Conservation (phyloP, 495 filamentous ascomycete genomes). For the Amphirosellinia nigrospora region DNA sequence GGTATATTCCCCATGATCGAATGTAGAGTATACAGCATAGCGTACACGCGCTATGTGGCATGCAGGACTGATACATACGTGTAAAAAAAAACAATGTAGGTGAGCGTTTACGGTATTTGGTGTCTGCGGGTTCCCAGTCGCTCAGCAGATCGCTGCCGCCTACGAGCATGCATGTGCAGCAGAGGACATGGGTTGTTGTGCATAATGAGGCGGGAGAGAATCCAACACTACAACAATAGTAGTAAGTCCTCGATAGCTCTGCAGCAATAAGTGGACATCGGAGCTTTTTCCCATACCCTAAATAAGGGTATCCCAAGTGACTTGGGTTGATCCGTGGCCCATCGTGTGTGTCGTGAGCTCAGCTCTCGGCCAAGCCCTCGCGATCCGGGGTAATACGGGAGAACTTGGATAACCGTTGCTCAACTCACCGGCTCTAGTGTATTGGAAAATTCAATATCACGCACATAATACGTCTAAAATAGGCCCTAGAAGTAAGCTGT, state of each 20-base stretch:
- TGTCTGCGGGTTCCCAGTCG: conserved; percentile 16
- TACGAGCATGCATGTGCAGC: conserved; percentile 18
- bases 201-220: conserved; percentile 14
- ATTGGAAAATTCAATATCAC: background rate
- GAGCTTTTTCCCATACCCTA: background rate
- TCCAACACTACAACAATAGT: background rate
- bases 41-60: background rate
- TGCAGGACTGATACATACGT: conserved; percentile 10
- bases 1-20: background rate
- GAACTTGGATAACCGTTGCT: background rate
- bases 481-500: background rate
- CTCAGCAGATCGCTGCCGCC: conserved; percentile 27
- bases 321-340: background rate
- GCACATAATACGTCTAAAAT: background rate
- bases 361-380: background rate
- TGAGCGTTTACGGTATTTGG: conserved; percentile 25
- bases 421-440: background rate
- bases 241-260: background rate
- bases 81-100: conserved; percentile 22
- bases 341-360: background rate
- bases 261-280: background rate
- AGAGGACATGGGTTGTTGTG: conserved; percentile 10
- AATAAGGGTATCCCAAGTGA: background rate
- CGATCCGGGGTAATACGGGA: background rate
- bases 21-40: background rate